Evolutionary conservation across 2,329 filamentous ascomycete genomes (phyloP), one percentile per base, ranked within the genome.

Genomic region (Aspergillus cejpii): DNA sequence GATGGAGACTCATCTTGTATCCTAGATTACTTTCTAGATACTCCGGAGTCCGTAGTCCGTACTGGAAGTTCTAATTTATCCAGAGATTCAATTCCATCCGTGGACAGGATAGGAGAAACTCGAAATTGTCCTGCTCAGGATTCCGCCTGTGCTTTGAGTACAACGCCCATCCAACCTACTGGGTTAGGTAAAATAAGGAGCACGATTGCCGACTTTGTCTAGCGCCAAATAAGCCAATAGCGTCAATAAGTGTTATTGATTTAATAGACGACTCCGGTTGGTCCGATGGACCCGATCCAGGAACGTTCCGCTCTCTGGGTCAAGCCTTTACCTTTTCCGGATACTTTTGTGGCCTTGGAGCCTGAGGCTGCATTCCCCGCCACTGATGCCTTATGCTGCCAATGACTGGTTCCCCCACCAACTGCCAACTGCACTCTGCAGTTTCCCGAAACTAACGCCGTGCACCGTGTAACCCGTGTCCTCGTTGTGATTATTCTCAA

Each of bases 401-500:
- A 15, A 4, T 21, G 7, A 12, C 31, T 38, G 24, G 26, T 21
- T 31, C 20, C 37, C 29, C 39, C 21, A 37, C 40, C n/a, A n/a
- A n/a, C n/a, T n/a, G n/a, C n/a, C n/a, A n/a, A n/a, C n/a, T n/a
- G n/a, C n/a, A n/a, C n/a, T n/a, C n/a, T 47, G 40, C 44, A 44
- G 44, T 43, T 43, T 40, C 47, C 42, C 34, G 44, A 43, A 40
- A 40, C 21, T 31, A 43, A 40, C 47, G 44, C 47, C 40, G 37
- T 47, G 40, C 31, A 34, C 7, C 46, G n/a, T n/a, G n/a, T n/a
- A n/a, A 38, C 39, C 44, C 26, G 28, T 39, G 46, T 39, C 37
- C 20, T 26, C 21, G 7, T 19, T 37, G 26, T n/a, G 23, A 31
- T 37, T 7, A 24, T 28, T n/a, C 24, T 34, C 28, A 15, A 15